Evolutionary conservation across 2,329 filamentous ascomycete genomes (phyloP).

Genomic region (Epichloe bromicola): DNA sequence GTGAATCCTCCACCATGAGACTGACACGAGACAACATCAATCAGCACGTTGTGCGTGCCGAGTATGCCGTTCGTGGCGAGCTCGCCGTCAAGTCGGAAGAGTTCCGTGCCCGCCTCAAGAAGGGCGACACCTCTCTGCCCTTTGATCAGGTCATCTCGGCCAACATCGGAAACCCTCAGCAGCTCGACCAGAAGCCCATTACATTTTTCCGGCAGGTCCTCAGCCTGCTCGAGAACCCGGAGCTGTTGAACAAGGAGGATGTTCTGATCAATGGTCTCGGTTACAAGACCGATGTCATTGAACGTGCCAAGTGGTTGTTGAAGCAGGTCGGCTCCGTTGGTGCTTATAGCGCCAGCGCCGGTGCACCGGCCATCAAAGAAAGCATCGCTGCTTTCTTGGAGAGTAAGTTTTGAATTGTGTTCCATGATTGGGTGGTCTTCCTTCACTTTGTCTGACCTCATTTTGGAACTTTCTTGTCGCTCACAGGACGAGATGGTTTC

Average conservation of each 20-base stretch:
- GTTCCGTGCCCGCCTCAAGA: slow-evolving; percentile 62
- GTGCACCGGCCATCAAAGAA: slow-evolving; percentile 73
- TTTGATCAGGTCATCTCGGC: slow-evolving; percentile 89
- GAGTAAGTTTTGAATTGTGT: slow-evolving; percentile 34
- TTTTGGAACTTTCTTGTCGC: neutral
- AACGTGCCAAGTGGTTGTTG: slow-evolving; percentile 68
- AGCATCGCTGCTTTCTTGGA: slow-evolving; percentile 90
- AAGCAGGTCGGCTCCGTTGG: slow-evolving; percentile 81
- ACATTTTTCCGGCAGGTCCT: slow-evolving; percentile 98
- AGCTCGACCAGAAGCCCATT: slow-evolving; percentile 97
- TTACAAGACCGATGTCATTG: slow-evolving; percentile 83
- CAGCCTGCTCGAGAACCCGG: slow-evolving; percentile 82
- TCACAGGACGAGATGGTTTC: slow-evolving; percentile 69
- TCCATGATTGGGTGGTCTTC: no score
- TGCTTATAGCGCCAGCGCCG: slow-evolving; percentile 90
- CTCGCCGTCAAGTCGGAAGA: slow-evolving; percentile 87
- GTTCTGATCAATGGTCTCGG: slow-evolving; percentile 63
- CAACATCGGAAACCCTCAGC: slow-evolving; percentile 98
- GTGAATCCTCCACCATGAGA: slow-evolving; percentile 24
- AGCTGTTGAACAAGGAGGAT: slow-evolving; percentile 68
- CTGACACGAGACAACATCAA: slow-evolving; percentile 86
- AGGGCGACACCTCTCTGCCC: slow-evolving; percentile 49
- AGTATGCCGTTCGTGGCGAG: slow-evolving; percentile 95
- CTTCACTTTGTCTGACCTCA: neutral
- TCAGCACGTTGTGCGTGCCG: slow-evolving; percentile 69